Base-by-base conservation (phyloP, 495 filamentous ascomycete genomes). In the Diplogelasinospora grovesii region DNA sequence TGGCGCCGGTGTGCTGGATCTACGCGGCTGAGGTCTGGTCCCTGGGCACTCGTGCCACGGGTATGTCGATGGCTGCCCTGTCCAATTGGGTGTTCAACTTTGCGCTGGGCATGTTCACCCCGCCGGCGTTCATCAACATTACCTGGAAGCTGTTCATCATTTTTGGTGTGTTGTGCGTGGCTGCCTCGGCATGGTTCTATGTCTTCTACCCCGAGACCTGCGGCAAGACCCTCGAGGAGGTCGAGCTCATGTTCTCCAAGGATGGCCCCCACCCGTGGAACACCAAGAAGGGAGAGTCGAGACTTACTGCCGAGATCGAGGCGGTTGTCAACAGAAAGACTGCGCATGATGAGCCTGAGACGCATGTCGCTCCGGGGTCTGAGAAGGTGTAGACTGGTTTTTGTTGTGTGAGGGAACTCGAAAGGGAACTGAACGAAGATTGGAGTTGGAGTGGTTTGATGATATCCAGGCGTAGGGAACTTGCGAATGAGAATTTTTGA, bases 61-160 rank as follows among this genome's bases (percentile, higher is more conserved):
- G 82, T 10, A 83, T 86, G 66, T 75, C 72, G 15, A 63, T 85
- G 16, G 75, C 81, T 0, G 75, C 81, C 0, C 68, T 79, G 18
- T 75, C 74, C 3, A 87, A 89, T 60, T 85, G 82, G 82, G 68
- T 83, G 11, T 86, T 85, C 69, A 85, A 85, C 65, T 85, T 85
- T 49, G 82, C 81, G 0, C 59, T 86, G 3, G 81, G 77, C 4
- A 70, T 82, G 52, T 86, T 86, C 56, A 73, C 82, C 4, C 80
- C 83, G 1, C 79, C 82, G 0, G 79, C 73, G 0, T 83, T 89
- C 58, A 63, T 71, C 41, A 85, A 84, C 57, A 86, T 86, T 49
- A 69, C 70, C 26, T 87, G 81, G 71, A 81, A 79, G 57, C 68
- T 74, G 0, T 86, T 85, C 43, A 81, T 86, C 48, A 79, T 89